phyloP scores from a whole-genome alignment of 2,329 filamentous ascomycete genomes.

The Fusarium proliferatum region DNA sequence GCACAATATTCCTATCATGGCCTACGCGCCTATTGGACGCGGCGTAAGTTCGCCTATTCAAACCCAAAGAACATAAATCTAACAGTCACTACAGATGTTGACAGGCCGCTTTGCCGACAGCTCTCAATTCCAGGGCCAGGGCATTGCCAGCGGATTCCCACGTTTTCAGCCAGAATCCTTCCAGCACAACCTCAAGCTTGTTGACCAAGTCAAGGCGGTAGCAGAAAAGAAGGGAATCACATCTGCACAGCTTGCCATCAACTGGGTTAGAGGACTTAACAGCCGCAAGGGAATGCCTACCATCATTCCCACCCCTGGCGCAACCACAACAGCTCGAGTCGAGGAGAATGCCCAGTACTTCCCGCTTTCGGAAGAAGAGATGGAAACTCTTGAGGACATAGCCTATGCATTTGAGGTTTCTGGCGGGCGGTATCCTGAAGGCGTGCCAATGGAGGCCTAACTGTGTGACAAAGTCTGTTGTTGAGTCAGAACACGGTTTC shows the following conservation, averaged over 20 bases:
- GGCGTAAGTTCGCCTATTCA: constrained; percentile 51
- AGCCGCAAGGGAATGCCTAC: constrained; percentile 62
- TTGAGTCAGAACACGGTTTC: constrained; percentile 22
- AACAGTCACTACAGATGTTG: constrained; percentile 43
- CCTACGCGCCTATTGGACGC: constrained; percentile 77
- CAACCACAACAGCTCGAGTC: constrained; percentile 66
- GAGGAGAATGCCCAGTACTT: constrained; percentile 68
- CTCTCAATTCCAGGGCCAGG: constrained; percentile 38
- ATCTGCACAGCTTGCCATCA: constrained; percentile 73
- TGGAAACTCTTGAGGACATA: constrained; percentile 60
- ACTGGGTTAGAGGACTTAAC: constrained; percentile 67
- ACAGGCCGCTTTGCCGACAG: constrained; percentile 43
- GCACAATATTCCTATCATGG: constrained; percentile 74
- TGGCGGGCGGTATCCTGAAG: constrained; percentile 61
- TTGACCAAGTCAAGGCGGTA: constrained; percentile 65
- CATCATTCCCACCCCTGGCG: constrained; percentile 75
- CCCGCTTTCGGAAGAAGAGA: constrained; percentile 61
- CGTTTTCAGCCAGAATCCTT: constrained; percentile 73
- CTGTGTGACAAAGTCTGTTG: neutral
- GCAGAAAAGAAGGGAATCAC: constrained; percentile 71
- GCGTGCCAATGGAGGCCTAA: constrained; percentile 52
- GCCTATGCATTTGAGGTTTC: constrained; percentile 59
- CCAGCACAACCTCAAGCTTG: constrained; percentile 71
- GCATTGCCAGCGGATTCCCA: constrained; percentile 53
- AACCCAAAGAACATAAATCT: neutral